Base-by-base conservation (phyloP, 2,329 filamentous ascomycete species). In the Mariannaea sp. region DNA sequence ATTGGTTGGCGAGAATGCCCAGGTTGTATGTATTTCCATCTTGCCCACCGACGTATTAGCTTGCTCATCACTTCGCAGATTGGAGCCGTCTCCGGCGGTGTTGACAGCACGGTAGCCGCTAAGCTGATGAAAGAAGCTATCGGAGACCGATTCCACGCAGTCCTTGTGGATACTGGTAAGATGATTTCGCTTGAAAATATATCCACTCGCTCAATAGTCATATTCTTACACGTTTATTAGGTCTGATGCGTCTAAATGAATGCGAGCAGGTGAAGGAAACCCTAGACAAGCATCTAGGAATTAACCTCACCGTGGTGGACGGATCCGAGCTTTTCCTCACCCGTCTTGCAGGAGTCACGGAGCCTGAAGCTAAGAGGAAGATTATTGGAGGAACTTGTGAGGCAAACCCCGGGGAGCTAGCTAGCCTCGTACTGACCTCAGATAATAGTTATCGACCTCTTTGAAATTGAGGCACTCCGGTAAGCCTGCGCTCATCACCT, bases 301-400 rank as follows among this genome's bases (percentile, higher is more conserved):
- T 97, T 72, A 94, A 96, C 72, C 79, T 97, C 3, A 96, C 90
- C 0, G 87, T 97, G 22, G 84, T 95, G 2, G 89, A 97, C 69
- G 92, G 85, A 0, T 81, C 82, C 8, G 80, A 95, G 56, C 77
- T 82, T 20, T 97, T 97, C 78, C 78, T 97, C n/a, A 75, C 76
- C 24, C 80, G 85, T 19, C 84, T 97, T 1, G 82, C 84, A 60
- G 93, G 91, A 14, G 83, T 96, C 20, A 77, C 75, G 0, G 90
- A 86, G 24, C 92, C 93, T 0, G 92, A 97, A 74, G 83, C 83
- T 69, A 97, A 96, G 80, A 82, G 92, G 49, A 96, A 96, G 76
- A 86, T 97, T 65, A 97, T 97, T 57, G 92, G 92, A 50, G 83
- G 80, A 58, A 89, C 83, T 35, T 80, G 65, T 72, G 50, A 52